Conservation (phyloP, 2,329 filamentous ascomycete species). For the Paraphaeosphaeria sporulosa region DNA sequence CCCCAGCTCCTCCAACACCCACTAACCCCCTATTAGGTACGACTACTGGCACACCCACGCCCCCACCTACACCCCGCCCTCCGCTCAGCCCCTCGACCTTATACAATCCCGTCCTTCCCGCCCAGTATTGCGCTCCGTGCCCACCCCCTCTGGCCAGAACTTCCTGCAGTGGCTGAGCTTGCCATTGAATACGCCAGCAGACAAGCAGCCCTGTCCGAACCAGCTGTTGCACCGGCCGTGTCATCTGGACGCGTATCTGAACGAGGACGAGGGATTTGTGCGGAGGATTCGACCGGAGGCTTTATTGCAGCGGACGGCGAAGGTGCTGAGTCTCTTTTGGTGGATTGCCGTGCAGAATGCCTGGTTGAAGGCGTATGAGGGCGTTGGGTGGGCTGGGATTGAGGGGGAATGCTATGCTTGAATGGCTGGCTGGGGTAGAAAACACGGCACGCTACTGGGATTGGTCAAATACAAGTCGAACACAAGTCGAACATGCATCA, state of each 20-base stretch:
- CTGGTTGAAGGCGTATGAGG: constrained; percentile 14
- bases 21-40: constrained; percentile 11
- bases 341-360: constrained; percentile 16
- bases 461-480: too few relatives aligned
- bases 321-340: constrained; percentile 20
- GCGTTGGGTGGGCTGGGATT: constrained; percentile 14
- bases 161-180: constrained; percentile 21
- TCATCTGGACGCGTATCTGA: constrained; percentile 17
- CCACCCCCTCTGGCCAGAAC: constrained; percentile 17
- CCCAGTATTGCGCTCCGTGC: constrained; percentile 15
- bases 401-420: constrained; percentile 5
- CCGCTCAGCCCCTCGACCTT: background rate
- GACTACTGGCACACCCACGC: constrained; percentile 14
- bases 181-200: background rate
- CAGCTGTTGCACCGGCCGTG: constrained; percentile 16
- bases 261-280: constrained; percentile 15
- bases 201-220: background rate
- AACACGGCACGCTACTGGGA: too few relatives aligned
- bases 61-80: background rate
- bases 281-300: constrained; percentile 4
- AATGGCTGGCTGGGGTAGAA: too few relatives aligned
- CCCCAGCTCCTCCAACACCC: background rate
- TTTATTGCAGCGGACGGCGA: constrained; percentile 12
- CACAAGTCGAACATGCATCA: too few relatives aligned
- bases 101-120: constrained; percentile 5